Base-by-base conservation (phyloP, 75 land plant genomes). In the Sequoia sempervirens region DNA sequence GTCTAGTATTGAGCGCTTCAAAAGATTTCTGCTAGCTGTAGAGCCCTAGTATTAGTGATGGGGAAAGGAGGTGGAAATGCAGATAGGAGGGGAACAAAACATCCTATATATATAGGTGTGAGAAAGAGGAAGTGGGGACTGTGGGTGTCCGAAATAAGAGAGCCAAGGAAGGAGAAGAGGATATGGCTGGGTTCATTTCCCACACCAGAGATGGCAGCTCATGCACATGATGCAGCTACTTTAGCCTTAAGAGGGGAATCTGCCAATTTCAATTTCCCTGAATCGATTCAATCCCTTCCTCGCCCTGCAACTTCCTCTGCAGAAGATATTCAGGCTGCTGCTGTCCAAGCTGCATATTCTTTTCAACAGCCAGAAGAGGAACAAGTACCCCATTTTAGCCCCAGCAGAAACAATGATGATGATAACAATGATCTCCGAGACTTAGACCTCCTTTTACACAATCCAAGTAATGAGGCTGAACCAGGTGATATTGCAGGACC, bases 181-280 rank as follows among this genome's bases (percentile, higher is more conserved):
- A 87, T 87, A 7, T 87, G 88, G 88, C 53, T 87, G n/a, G 88
- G 88, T 7, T 87, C 88, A 7, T 87, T 87, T 34, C 81, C 88
- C 20, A 88, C 89, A 3, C 81, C 89, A 10, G 89, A 88, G 38
- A 86, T 88, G 82, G 89, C 89, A 2, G 89, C 89, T 82, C 79
- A 84, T 45, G 89, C 89, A 34, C 75, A 83, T 41, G 89, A 88
- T 52, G 84, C 82, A 43, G 89, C 89, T 8, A 82, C 88, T 13
- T 54, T 88, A 9, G 73, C 70, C 2, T 54, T 88, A 7, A 82
- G 70, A 53, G 89, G 89, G 32, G 52, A 18, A 1, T 45, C 45
- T 3, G 88, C 89, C 20, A 30, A 34, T 52, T 52, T 88, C 50
- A 88, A 88, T 75, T 88, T 88, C 58, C 89, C 89, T 17, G 82